phyloP scores from a whole-genome alignment of 1,284 basidiomycete species.

The Apiotrichum sp. region DNA sequence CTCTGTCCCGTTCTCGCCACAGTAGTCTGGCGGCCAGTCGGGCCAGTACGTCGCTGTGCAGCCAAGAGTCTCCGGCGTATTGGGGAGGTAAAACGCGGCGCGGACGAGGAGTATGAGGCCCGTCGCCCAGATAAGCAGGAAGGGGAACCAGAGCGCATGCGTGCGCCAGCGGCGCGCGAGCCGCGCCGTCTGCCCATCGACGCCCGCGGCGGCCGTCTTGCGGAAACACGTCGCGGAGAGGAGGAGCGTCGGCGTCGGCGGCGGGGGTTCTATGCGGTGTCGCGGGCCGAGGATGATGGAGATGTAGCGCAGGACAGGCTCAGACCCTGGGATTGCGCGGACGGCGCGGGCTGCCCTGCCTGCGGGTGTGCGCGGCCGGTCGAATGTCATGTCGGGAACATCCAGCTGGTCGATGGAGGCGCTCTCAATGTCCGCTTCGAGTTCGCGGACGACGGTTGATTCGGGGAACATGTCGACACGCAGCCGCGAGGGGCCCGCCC shows the following conservation, averaged over 20 bases:
- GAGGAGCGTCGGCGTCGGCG: not conserved
- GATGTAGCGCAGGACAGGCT: not conserved
- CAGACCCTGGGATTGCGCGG: not conserved
- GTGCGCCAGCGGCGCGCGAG: not conserved
- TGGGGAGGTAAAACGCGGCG: slow-evolving; percentile 32
- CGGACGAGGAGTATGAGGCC: slow-evolving; percentile 33
- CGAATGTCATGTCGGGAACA: not conserved
- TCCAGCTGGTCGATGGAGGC: too few relatives aligned
- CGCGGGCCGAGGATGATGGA: slow-evolving; percentile 9
- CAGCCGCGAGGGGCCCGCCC: too few relatives aligned
- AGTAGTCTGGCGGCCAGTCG: slow-evolving; percentile 40
- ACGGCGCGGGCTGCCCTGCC: not conserved
- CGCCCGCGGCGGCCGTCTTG: not conserved
- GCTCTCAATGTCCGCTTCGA: too few relatives aligned
- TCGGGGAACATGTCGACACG: too few relatives aligned
- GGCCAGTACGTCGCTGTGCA: slow-evolving; percentile 33
- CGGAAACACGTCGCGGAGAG: not conserved
- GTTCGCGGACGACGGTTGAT: too few relatives aligned
- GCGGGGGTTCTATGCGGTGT: not conserved
- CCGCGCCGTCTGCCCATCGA: slow-evolving; percentile 3
- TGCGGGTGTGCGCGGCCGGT: not conserved
- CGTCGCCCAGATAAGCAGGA: slow-evolving; percentile 27
- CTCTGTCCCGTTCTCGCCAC: slow-evolving; percentile 29
- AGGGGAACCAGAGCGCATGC: slow-evolving; percentile 16
- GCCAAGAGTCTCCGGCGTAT: slow-evolving; percentile 19